Evolutionary conservation across 306 rosid species (phyloP), one percentile per base, ranked within the genome.

Genomic region (Quercus engelmannii): DNA sequence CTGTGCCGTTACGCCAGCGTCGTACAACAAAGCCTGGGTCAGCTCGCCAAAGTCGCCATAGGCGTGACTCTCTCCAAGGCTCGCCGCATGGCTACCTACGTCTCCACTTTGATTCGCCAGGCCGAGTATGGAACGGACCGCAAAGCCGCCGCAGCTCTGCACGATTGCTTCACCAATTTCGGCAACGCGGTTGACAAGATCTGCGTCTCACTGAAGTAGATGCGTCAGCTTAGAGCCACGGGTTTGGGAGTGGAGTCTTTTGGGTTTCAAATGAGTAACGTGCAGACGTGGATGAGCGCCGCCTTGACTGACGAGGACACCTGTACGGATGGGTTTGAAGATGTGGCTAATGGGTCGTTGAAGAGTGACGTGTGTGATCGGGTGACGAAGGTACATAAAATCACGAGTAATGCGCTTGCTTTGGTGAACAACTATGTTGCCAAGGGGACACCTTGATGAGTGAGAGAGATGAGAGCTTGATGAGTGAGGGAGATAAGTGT

Each of bases 261-360:
- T 72, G 71, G 82, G 79, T 96, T 96, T 62, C 93, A 91, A 90
- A 93, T 96, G 97, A 90, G 98, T 68, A 93, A 96, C 86, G 99
- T 96, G 6, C 99, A 96, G 90, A 96, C 99, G 90, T 96, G 99
- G 99, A 93, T 96, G 99, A 96, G 99, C 82, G 99, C 99, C 0
- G 98, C 99, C 9, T 81, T 96, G 6, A 96, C 99, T 9, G 96
- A 96, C 61, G 91, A 96, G 82, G 99, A 96, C 46, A 96, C 99
- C 0, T 96, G 99, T 74, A 93, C 99, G 81, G 98, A 96, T 71
- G 99, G 98, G 0, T 93, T 96, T 74, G 83, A 87, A 55, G 97
- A 89, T 35, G 98, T 90, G 41, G 21, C 67, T 10, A 91, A 96
- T 1, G 81, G 90, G 20, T 78, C 91, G 25, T 63, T 93, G 80